Evolutionary conservation across 192 early-diverging fungal genomes (phyloP), one percentile per base, ranked within the genome.

Genomic region (Coemansia brasiliensis): DNA sequence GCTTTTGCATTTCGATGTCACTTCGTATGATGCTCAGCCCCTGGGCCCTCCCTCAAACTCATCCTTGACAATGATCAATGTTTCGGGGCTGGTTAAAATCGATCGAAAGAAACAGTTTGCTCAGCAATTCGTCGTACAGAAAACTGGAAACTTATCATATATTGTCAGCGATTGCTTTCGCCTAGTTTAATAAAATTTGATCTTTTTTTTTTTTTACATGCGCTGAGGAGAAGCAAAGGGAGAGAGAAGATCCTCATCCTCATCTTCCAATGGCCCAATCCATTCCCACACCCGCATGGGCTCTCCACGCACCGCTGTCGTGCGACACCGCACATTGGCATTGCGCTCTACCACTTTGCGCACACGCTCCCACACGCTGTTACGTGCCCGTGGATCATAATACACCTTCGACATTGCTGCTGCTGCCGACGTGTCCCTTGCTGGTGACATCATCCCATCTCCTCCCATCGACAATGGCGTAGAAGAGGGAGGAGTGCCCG

Each of bases 251-350:
- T 46, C 65, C 2, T 59, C 60, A 9, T 66, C 72, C 11, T 61
- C 65, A 7, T 76, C 63, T 10, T 72, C 75, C 41, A 79, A 45
- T 5, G 77, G 69, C 3, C 84, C 85, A 9, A 85, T 79, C 85
- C 85, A 87, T 45, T 87, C 84, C 85, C 85, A 87, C 27, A 79
- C 81, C 18, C 84, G 79, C 63, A 84, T 80, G 7, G 80, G 79
- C 59, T 87, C 85, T 5, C 85, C 85, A 1, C 75, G 63, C 6
- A 85, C 78, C 2, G 82, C 83, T 13, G 82, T 82, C 8, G 80
- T 77, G 8, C 84, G 61, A 32, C 77, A 81, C 12, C 84, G 84
- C 21, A 87, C 84, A 46, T 84, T 85, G 11, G 84, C 72, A 25
- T 82, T 84, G 20, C 68, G 69, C 57, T 84, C 85, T 1, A 87